Conservation (phyloP, 2,329 filamentous ascomycete species). For the Aspergillus spinulosporus region DNA sequence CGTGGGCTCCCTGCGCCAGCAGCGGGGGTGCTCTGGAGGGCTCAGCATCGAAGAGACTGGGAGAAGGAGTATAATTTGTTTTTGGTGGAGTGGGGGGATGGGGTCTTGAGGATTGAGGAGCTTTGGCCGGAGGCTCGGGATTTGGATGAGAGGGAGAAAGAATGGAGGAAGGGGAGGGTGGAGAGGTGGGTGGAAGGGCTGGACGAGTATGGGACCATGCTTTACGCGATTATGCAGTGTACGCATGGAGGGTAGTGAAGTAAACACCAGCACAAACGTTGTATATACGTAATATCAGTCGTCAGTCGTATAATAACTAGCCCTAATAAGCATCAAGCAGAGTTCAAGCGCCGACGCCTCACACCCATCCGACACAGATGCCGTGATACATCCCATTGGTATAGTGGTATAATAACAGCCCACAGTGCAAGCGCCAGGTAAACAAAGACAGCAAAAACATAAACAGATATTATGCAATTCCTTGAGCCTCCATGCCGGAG, state of each 20-base stretch:
- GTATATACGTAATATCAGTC: constrained; percentile 3
- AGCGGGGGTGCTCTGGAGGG: constrained; percentile 47
- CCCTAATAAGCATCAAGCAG: not conserved
- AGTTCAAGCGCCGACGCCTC: constrained; percentile 9
- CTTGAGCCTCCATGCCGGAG: constrained; percentile 48
- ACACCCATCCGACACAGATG: constrained; percentile 6
- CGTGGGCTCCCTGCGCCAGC: constrained; percentile 47
- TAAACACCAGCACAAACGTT: not conserved
- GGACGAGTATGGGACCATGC: constrained; percentile 56
- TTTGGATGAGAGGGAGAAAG: constrained; percentile 30
- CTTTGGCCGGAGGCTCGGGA: constrained; percentile 49
- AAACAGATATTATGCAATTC: constrained; percentile 33
- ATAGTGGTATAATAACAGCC: constrained; percentile 18
- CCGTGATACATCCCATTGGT: constrained; percentile 17
- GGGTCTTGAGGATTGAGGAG: constrained; percentile 50
- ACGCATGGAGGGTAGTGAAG: constrained; percentile 38
- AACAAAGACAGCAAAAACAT: not conserved
- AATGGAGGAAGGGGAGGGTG: constrained; percentile 39
- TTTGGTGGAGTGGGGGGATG: constrained; percentile 45
- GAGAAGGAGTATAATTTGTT: constrained; percentile 45
- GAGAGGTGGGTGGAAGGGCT: constrained; percentile 53
- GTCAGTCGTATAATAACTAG: constrained; percentile 10
- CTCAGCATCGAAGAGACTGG: constrained; percentile 43
- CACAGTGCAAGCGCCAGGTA: constrained; percentile 2
- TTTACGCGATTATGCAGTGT: constrained; percentile 51